Evolutionary conservation across 1,284 basidiomycete genomes (phyloP).

Genomic region (Volvariella volvacea): DNA sequence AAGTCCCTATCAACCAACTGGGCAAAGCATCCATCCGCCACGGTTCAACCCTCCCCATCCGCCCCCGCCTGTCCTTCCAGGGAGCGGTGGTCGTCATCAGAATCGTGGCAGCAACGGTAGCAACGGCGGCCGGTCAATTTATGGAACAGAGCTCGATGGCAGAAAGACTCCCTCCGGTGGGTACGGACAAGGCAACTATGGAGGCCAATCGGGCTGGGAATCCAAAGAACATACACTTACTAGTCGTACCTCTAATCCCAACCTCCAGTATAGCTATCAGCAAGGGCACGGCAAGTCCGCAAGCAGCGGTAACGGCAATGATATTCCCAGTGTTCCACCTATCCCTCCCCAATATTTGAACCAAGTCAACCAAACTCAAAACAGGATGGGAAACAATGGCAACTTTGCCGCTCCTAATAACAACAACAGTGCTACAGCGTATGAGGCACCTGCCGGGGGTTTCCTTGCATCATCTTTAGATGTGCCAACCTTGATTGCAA

Average conservation of each 20-base stretch:
- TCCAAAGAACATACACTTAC: constrained; percentile 53
- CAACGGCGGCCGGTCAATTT: constrained; percentile 24
- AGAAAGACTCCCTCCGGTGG: constrained; percentile 41
- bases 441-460: constrained; percentile 31
- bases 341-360: constrained; percentile 68
- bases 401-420: constrained; percentile 15
- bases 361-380: constrained; percentile 42
- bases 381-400: constrained; percentile 12
- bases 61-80: constrained; percentile 29
- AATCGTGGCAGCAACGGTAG: constrained; percentile 29
- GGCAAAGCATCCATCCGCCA: constrained; percentile 55
- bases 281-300: constrained; percentile 35
- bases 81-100: constrained; percentile 28
- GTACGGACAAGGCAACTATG: constrained; percentile 11
- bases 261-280: constrained; percentile 56
- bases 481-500: constrained; percentile 78
- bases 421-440: constrained; percentile 20
- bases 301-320: constrained; percentile 24
- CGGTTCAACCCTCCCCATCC: constrained; percentile 56
- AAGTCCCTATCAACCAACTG: constrained; percentile 17
- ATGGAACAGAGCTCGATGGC: constrained; percentile 57
- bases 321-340: constrained; percentile 58
- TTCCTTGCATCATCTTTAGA: constrained; percentile 66
- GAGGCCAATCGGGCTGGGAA: constrained; percentile 36
- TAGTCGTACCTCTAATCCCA: constrained; percentile 60